Evolutionary conservation across 2,329 filamentous ascomycete species (phyloP), one percentile per base, ranked within the genome.

Genomic region (Fusarium secorum): DNA sequence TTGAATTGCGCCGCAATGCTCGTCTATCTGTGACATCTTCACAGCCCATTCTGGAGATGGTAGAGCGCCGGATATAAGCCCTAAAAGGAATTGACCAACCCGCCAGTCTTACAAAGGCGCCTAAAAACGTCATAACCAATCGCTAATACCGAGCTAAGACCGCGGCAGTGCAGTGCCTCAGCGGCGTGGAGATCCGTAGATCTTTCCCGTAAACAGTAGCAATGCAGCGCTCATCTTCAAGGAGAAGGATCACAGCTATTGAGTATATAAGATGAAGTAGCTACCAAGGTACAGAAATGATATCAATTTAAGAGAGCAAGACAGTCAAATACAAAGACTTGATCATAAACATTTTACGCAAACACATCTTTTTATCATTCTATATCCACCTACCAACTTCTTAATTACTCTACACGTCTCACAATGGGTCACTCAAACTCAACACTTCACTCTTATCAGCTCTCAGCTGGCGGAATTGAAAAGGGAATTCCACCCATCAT

Each of bases 391-490:
- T 36, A 30, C 26, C 20, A 48, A 13, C 26, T 46, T n/a, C 28
- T 20, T 20, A n/a, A n/a, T n/a, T n/a, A 36, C 35, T 36, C 18
- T 36, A 60, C 61, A 53, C 61, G 42, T 36, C 39, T 32, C 32
- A 64, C 46, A 55, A 73, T 73, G 71, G 71, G 71, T 11, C 59
- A 60, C 60, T 69, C 64, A 63, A 35, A 66, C 42, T 73, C 71
- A 36, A 72, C 63, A 58, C 46, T 66, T n/a, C 32, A 36, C 20
- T 10, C 35, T 3, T 49, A 55, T 26, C 57, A 72, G 28, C 53
- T 72, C 42, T 51, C 70, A 20, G 22, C 54, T 26, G 33, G 66
- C 13, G 48, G 39, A 11, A 41, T 51, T 22, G 33, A 56, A 41
- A 60, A 68, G 18, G 58, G 44, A 15, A 38, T 72, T 4, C 70